Evolutionary conservation across 305 asterid genomes (phyloP).

Genomic region (Ilex paraguariensis): DNA sequence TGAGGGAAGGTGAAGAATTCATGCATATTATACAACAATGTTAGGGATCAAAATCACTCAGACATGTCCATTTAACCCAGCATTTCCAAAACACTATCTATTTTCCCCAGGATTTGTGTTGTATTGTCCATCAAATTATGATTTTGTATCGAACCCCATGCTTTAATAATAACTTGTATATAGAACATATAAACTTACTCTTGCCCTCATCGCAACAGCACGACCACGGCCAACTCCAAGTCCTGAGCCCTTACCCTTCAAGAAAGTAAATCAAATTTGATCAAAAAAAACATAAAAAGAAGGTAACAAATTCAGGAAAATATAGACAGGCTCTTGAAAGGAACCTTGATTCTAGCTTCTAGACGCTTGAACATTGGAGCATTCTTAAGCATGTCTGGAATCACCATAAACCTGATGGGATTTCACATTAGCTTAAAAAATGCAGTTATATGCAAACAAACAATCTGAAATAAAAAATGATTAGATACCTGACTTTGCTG

Average conservation of each 20-base stretch:
- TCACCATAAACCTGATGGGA: constrained; percentile 78
- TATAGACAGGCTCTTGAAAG: background rate
- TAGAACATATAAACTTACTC: constrained; percentile 37
- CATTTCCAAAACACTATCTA: no score
- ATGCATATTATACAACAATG: no score
- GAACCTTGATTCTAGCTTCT: constrained; percentile 91
- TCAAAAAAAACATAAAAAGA: no score
- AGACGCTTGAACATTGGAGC: constrained; percentile 96
- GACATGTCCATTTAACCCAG: no score
- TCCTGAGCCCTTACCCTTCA: constrained; percentile 85
- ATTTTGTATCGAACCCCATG: background rate
- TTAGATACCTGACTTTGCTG: constrained; percentile 79
- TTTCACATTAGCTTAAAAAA: constrained; percentile 2
- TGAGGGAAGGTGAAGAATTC: no score
- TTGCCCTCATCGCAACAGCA: constrained; percentile 92
- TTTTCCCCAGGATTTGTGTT: background rate
- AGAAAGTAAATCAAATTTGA: background rate
- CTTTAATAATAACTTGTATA: no score
- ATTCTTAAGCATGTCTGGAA: constrained; percentile 95
- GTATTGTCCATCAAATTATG: background rate
- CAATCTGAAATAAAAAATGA: background rate
- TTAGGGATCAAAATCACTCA: no score
- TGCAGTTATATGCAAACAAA: background rate
- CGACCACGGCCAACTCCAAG: constrained; percentile 99
- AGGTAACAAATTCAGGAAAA: no score